Evolutionary conservation across 805 yeast genomes (phyloP), one percentile per base, ranked within the genome.

Genomic region (Wickerhamiella nectarea): DNA sequence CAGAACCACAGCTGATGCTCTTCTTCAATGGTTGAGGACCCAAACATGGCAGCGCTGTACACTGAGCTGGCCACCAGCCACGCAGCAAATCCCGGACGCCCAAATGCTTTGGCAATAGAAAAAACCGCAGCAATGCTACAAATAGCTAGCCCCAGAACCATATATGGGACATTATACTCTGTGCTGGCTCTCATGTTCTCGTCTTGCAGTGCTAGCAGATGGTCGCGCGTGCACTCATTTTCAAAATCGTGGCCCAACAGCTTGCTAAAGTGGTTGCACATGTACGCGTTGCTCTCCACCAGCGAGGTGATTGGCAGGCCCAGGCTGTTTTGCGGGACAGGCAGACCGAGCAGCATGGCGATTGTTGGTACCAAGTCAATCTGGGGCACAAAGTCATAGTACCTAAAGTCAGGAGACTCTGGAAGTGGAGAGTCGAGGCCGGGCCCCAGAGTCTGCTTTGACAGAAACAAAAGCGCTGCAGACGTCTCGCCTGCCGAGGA

Each of bases 1-100:
- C 84, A 81, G 83, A 94, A 91, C 98, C 98, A 91, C 14, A 87
- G 60, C 56, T 87, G 95, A 56, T 91, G 94, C 56, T 91, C 98
- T 59, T 91, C 98, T 56, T 91, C 98, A 14, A 91, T 80, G 46
- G 87, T 67, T 21, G 95, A 87, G 48, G 93, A 84, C 9, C 87
- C 95, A 63, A 87, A 84, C 50, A 79, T 69, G 0, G 83, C 69
- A 0, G 67, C 29, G 2, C 78, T 71, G 43, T 77, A 69, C 0
- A 66, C 38, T 33, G 69, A 35, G 15, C 64, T 37, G 52, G 55
- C 55, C 45, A 44, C 41, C 15, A 53, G 59, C 24, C 54, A 53
- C 9, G 47, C 50, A 5, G 24, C 11, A 19, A 38, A 28, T 6
- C 34, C 41, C 6, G 21, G 29, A 4, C 51, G 22, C 10, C 45